phyloP scores from a whole-genome alignment of 176 grass and related monocot genomes.

The Tuctoria greenei region DNA sequence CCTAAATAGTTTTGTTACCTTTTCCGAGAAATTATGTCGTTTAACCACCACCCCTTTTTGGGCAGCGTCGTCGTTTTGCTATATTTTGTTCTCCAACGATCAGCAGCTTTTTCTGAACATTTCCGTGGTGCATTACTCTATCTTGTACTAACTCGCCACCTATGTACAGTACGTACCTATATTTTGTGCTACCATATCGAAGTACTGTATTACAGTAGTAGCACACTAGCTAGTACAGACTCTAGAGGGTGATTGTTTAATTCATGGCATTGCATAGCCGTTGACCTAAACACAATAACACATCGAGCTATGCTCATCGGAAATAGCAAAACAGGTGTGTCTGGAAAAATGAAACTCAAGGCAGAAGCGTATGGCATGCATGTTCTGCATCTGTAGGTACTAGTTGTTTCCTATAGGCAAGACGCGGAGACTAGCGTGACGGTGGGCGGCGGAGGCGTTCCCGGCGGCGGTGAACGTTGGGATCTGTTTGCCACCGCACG shows the following conservation, averaged over 20 bases:
- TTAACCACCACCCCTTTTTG: neutral
- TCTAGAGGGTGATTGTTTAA: neutral
- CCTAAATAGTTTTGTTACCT: neutral
- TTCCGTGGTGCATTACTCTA: neutral
- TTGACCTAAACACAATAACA: neutral
- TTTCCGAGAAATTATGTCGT: neutral
- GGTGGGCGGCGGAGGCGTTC: too few species aligned
- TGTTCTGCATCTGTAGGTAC: neutral
- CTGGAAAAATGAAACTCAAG: neutral
- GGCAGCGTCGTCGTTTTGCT: neutral
- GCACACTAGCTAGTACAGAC: too few species aligned
- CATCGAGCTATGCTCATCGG: neutral
- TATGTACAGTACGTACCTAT: too few species aligned
- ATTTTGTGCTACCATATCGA: too few species aligned
- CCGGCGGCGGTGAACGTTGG: too few species aligned
- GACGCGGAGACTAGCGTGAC: too few species aligned
- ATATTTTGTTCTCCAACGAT: conserved; percentile 31
- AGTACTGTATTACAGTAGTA: too few species aligned
- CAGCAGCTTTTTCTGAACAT: conserved; percentile 12
- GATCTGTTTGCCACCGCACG: too few species aligned
- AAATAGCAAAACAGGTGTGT: neutral
- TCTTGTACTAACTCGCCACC: too few species aligned
- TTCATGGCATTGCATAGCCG: neutral
- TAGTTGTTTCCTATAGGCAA: neutral
- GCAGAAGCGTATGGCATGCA: neutral